Percentiles rank a stretch among this genome's conserved stretches.
Conservation (phyloP, 2,329 filamentous ascomycete genomes). For the Xylaria sp. region DNA sequence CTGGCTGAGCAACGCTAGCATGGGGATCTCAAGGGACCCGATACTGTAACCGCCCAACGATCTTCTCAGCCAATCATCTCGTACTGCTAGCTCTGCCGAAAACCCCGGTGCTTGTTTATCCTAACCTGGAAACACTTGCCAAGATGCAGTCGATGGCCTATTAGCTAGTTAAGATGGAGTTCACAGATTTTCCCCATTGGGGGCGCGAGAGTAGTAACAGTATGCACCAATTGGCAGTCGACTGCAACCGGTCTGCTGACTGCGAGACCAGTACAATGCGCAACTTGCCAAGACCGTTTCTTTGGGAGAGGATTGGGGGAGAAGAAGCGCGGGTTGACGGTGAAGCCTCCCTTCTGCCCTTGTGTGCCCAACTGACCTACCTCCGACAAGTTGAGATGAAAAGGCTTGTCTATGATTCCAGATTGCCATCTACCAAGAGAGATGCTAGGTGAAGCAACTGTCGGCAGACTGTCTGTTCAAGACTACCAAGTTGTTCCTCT, state of each 20-base stretch:
- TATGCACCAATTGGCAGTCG: conserved; percentile 8
- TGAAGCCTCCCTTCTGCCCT: neutral
- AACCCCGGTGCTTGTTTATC: neutral
- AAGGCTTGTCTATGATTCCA: neutral
- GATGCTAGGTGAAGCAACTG: too few relatives aligned
- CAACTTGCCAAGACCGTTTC: neutral
- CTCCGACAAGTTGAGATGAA: too few relatives aligned
- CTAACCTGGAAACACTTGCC: neutral
- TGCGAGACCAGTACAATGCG: neutral
- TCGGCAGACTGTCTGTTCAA: too few relatives aligned
- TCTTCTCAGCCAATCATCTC: conserved; percentile 34
- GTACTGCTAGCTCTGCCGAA: conserved; percentile 7
- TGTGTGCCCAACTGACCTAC: too few relatives aligned
- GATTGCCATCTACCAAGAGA: too few relatives aligned
- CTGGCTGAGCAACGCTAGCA: conserved; percentile 14
- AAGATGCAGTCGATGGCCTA: conserved; percentile 12
- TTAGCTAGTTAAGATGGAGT: neutral
- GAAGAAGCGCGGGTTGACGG: neutral
- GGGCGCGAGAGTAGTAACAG: neutral
- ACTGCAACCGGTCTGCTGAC: neutral
- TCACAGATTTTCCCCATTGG: neutral
- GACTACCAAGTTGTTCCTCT: too few relatives aligned
- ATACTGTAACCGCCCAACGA: conserved; percentile 27
- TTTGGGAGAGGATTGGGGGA: neutral
- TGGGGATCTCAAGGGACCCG: neutral